These are phyloP conservation scores for Volvox reticuliferus DNA, from an alignment of 139 green algal species.

Conservation along the genomic window DNA sequence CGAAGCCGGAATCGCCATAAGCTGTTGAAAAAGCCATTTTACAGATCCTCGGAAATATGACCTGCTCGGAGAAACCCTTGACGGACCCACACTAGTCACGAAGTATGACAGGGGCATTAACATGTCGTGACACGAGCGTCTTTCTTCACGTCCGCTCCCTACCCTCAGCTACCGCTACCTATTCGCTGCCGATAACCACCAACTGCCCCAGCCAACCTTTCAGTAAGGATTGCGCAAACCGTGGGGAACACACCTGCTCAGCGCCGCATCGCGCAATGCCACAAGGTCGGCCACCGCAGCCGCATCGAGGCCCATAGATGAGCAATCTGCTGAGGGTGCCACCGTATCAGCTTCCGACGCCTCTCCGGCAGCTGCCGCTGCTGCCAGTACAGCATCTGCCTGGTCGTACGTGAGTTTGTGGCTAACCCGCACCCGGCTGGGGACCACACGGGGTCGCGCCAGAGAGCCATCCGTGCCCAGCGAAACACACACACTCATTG, in stretches of 20 bases:
- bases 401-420: conserved; percentile 85
- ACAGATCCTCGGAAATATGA: background rate
- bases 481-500: conserved; percentile 72
- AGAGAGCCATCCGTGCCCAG: conserved; percentile 75
- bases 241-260: conserved; percentile 15
- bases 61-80: too few species aligned
- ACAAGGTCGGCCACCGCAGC: conserved; percentile 45
- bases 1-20: too few species aligned
- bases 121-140: too few species aligned
- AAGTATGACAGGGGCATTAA: too few species aligned
- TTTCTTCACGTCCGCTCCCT: background rate
- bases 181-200: background rate
- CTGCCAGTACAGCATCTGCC: conserved; percentile 75
- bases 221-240: too few species aligned
- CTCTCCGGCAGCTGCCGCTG: background rate
- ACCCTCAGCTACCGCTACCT: background rate
- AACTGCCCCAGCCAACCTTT: background rate
- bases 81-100: too few species aligned
- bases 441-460: conserved; percentile 54
- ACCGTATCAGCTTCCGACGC: background rate
- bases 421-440: conserved; percentile 58
- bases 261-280: conserved; percentile 50
- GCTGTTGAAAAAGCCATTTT: too few species aligned
- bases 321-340: background rate
- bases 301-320: background rate